phyloP scores from a whole-genome alignment of 225 moss, liverwort and hornwort genomes.

The Asterella californica region DNA sequence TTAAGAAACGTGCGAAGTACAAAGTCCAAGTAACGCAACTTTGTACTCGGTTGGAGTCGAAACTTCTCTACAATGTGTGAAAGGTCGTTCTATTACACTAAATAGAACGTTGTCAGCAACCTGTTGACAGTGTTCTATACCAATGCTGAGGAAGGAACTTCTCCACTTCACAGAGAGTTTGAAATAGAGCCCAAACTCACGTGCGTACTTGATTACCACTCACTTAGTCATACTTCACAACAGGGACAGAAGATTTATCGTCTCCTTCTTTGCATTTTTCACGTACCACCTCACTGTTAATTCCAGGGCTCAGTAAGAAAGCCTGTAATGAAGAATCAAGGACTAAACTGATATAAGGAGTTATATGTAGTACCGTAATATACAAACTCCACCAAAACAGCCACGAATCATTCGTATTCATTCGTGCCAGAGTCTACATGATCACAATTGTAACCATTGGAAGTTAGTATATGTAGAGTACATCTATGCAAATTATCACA shows the following conservation, averaged over 20 bases:
- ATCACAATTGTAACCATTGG: not conserved
- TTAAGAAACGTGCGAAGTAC: not conserved
- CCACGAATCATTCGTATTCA: slow-evolving; percentile 68
- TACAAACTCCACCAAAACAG: slow-evolving; percentile 82
- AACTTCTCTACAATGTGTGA: too few relatives aligned
- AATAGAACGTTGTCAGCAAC: too few relatives aligned
- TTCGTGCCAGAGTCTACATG: slow-evolving; percentile 44
- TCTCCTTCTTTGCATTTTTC: too few relatives aligned
- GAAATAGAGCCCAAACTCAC: too few relatives aligned
- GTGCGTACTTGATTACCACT: too few relatives aligned
- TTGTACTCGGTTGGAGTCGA: not conserved
- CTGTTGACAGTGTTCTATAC: too few relatives aligned
- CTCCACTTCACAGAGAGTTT: too few relatives aligned
- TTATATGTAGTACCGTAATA: slow-evolving; percentile 40
- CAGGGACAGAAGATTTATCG: too few relatives aligned
- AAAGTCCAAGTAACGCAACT: not conserved
- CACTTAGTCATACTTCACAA: too few relatives aligned
- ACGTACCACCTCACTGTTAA: too few relatives aligned
- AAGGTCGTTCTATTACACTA: too few relatives aligned
- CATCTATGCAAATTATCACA: not conserved
- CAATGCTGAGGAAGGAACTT: too few relatives aligned
- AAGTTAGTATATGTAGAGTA: not conserved
- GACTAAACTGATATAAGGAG: not conserved
- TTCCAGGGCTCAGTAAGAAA: not conserved
- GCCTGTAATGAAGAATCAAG: not conserved